These are phyloP conservation scores for Aureobasidium sp. DNA, from an alignment of 2,329 filamentous ascomycete genomes.

Conservation along the genomic window DNA sequence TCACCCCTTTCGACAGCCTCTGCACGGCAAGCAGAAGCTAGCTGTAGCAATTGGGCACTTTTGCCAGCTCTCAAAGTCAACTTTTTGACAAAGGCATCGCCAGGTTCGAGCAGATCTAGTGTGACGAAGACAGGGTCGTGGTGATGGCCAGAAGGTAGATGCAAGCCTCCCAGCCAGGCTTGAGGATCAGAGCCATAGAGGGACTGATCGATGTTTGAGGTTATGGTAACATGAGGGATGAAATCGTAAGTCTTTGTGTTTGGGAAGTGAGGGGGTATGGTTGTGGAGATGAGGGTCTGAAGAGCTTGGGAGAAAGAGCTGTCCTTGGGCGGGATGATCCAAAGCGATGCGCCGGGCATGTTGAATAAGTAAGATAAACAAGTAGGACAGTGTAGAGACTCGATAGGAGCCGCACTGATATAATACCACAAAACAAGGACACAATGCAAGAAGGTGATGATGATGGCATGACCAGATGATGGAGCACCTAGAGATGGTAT, in stretches of 20 bases:
- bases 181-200: conserved; percentile 22
- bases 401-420: not conserved
- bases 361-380: not conserved
- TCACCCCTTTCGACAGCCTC: conserved; percentile 22
- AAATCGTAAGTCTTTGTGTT: conserved; percentile 23
- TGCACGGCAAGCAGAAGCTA: conserved; percentile 24
- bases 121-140: conserved; percentile 18
- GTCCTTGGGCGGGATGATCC: conserved; percentile 31
- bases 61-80: conserved; percentile 30
- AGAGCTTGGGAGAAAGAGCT: conserved; percentile 25
- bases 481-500: not conserved
- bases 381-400: not conserved
- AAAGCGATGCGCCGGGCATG: conserved; percentile 35
- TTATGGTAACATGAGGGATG: conserved; percentile 35
- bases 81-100: conserved; percentile 31
- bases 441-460: not conserved
- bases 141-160: conserved; percentile 16
- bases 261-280: conserved; percentile 26
- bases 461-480: not conserved
- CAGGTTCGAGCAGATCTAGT: conserved; percentile 25
- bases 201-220: conserved; percentile 25
- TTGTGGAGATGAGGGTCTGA: conserved; percentile 25
- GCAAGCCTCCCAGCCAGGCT: conserved; percentile 27
- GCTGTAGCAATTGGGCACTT: conserved; percentile 17
- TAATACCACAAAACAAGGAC: too few species aligned